phyloP scores from a whole-genome alignment of 768 basidiomycete species.

The Termitomyces sp. region DNA sequence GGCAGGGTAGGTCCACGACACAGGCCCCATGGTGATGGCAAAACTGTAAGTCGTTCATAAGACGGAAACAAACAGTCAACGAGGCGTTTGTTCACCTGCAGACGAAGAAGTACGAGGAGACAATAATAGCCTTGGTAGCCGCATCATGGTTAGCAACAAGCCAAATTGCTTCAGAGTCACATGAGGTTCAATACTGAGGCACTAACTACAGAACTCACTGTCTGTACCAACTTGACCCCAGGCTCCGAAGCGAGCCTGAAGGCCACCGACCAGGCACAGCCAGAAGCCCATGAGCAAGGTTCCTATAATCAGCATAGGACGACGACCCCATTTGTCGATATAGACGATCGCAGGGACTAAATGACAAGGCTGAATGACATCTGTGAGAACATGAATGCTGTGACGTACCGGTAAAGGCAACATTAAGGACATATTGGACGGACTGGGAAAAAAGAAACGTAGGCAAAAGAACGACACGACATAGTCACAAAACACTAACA shows the following conservation, averaged over 20 bases:
- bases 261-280: conserved; percentile 72
- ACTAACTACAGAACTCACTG: conserved; percentile 4
- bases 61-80: not conserved
- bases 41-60: conserved; percentile 31
- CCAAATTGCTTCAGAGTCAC: conserved; percentile 29
- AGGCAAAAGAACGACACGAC: not conserved
- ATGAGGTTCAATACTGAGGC: not conserved
- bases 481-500: conserved; percentile 20
- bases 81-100: conserved; percentile 32
- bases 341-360: conserved; percentile 49
- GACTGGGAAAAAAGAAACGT: conserved; percentile 29
- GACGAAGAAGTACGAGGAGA: conserved; percentile 74
- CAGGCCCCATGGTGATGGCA: conserved; percentile 73
- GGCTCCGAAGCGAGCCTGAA: conserved; percentile 62
- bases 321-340: conserved; percentile 77
- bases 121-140: conserved; percentile 67
- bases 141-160: conserved; percentile 49
- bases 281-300: conserved; percentile 70
- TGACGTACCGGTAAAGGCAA: conserved; percentile 34
- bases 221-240: conserved; percentile 46
- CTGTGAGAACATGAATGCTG: conserved; percentile 40
- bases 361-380: conserved; percentile 22
- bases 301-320: conserved; percentile 67
- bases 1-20: conserved; percentile 70
- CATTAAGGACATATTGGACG: conserved; percentile 58